A percentile compares a stretch with the other conserved stretches of the same genome.
These are phyloP conservation scores for Metarhizium sp. DNA, from an alignment of 2,329 filamentous ascomycete genomes.

Conservation along the genomic window DNA sequence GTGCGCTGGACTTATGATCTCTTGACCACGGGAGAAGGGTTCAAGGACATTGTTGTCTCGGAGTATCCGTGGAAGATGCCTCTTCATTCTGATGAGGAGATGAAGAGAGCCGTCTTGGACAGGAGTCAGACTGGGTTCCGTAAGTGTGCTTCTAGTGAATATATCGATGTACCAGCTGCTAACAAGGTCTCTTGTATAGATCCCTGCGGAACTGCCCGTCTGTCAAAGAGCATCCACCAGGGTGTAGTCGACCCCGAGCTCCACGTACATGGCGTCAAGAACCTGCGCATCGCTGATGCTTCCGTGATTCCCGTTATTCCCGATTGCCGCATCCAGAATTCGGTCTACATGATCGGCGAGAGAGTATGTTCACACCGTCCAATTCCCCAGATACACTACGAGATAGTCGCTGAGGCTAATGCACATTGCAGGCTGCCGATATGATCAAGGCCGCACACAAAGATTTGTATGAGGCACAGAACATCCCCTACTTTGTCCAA, in stretches of 20 bases:
- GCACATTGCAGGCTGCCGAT: constrained; percentile 4
- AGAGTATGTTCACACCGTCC: constrained; percentile 22
- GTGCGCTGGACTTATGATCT: constrained; percentile 47
- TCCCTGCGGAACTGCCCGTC: constrained; percentile 45
- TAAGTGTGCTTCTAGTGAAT: constrained; percentile 1
- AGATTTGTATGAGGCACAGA: constrained; percentile 7
- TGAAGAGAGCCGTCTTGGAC: constrained; percentile 47
- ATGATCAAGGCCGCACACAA: constrained; percentile 10
- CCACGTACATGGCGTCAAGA: constrained; percentile 42
- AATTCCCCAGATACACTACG: background rate
- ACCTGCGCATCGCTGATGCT: constrained; percentile 45
- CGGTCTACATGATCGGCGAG: constrained; percentile 51
- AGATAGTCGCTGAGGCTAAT: constrained; percentile 1
- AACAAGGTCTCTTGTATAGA: constrained; percentile 17
- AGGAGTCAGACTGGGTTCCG: constrained; percentile 20
- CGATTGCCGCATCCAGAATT: constrained; percentile 50
- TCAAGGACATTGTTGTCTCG: constrained; percentile 41
- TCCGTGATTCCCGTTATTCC: constrained; percentile 44
- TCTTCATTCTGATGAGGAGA: constrained; percentile 41
- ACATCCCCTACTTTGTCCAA: constrained; percentile 1
- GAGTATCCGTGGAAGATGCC: constrained; percentile 56
- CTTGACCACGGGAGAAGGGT: constrained; percentile 44
- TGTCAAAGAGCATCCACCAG: constrained; percentile 40
- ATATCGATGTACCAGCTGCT: background rate
- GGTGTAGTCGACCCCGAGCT: constrained; percentile 43